These are phyloP conservation scores for Russula abietina DNA, from an alignment of 768 basidiomycete species.

Conservation along the genomic window DNA sequence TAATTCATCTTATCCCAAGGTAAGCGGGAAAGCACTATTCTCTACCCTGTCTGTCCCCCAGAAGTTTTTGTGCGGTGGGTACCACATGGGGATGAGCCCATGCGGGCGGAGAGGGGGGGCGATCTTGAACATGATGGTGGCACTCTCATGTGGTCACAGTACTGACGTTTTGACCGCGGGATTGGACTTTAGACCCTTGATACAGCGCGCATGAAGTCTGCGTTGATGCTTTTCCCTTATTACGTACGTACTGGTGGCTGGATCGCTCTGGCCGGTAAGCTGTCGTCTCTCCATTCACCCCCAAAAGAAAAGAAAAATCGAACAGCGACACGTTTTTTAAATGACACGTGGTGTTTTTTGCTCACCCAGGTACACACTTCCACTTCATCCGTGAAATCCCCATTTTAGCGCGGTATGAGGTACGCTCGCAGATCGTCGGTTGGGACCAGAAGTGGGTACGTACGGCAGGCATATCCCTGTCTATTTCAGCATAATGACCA, in stretches of 20 bases:
- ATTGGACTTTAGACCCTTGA: constrained; percentile 30
- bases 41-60: not conserved
- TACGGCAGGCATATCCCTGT: constrained; percentile 34
- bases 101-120: not conserved
- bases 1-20: constrained; percentile 78
- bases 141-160: not conserved
- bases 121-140: not conserved
- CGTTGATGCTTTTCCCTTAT: constrained; percentile 47
- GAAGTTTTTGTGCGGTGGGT: not conserved
- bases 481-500: not conserved
- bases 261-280: constrained; percentile 47
- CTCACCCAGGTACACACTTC: constrained; percentile 51
- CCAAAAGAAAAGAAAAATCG: not conserved
- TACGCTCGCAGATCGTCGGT: constrained; percentile 47
- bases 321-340: not conserved
- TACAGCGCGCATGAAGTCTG: constrained; percentile 39
- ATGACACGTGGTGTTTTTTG: not conserved
- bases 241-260: constrained; percentile 56
- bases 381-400: constrained; percentile 68
- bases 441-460: constrained; percentile 77
- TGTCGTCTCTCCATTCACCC: no score
- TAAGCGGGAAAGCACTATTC: constrained; percentile 26
- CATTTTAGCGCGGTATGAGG: constrained; percentile 54
- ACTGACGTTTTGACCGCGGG: not conserved
- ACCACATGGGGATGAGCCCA: not conserved